A percentile compares a stretch with the other conserved stretches of the same genome.
Evolutionary conservation across 2,329 filamentous ascomycete species (phyloP).

Genomic region (Colletotrichum coccodes): DNA sequence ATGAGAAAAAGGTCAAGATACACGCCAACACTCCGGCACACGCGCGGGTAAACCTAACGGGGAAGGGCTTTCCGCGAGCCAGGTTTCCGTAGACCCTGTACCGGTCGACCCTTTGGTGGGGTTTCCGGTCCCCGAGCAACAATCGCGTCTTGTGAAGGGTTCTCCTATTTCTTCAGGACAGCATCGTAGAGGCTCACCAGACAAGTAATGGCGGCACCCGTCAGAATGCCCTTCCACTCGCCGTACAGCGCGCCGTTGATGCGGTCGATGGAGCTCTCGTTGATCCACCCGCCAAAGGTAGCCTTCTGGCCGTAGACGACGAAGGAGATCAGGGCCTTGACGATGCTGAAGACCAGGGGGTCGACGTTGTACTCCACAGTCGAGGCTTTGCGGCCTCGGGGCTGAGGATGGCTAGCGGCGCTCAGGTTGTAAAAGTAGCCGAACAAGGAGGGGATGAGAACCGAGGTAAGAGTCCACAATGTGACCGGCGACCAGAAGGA

Average conservation of each 20-base stretch:
- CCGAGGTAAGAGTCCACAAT: slow-evolving; percentile 79
- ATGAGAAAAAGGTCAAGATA: slow-evolving; percentile 1
- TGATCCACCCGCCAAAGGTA: slow-evolving; percentile 70
- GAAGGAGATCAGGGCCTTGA: slow-evolving; percentile 84
- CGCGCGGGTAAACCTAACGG: neutral
- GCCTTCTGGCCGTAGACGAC: slow-evolving; percentile 79
- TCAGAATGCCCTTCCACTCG: slow-evolving; percentile 75
- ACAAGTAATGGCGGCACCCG: slow-evolving; percentile 74
- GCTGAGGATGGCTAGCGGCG: slow-evolving; percentile 53
- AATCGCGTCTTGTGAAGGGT: neutral
- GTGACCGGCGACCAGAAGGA: slow-evolving; percentile 87
- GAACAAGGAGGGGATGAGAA: slow-evolving; percentile 74
- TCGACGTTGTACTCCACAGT: slow-evolving; percentile 73
- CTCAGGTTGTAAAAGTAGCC: slow-evolving; percentile 95
- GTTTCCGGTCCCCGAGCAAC: neutral
- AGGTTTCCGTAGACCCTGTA: neutral
- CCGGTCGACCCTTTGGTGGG: neutral
- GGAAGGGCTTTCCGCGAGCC: neutral
- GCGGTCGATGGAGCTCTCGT: slow-evolving; percentile 66
- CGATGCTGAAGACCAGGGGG: slow-evolving; percentile 89
- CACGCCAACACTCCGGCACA: neutral
- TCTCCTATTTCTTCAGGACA: slow-evolving; percentile 71
- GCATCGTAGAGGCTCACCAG: slow-evolving; percentile 82
- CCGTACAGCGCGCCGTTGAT: slow-evolving; percentile 77
- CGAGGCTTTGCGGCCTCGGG: slow-evolving; percentile 50